Conservation (phyloP, 495 filamentous ascomycete genomes). For the Neurospora sp. region DNA sequence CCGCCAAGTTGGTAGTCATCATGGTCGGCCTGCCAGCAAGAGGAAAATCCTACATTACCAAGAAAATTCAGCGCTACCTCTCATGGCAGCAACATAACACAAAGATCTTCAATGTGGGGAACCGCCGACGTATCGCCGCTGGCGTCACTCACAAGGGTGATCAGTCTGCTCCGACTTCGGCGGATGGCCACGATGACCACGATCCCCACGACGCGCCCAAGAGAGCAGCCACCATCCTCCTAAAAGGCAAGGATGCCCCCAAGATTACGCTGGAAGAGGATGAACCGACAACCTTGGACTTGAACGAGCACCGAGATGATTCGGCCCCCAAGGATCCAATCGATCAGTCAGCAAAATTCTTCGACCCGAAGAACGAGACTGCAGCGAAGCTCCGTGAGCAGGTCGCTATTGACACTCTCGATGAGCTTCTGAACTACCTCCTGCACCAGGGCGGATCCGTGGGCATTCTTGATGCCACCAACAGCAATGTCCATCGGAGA, state of each 20-base stretch:
- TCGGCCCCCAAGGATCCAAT: conserved; percentile 38
- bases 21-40: conserved; percentile 95
- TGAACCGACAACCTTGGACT: conserved; percentile 25
- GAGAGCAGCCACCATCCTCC: conserved; percentile 38
- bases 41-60: conserved; percentile 97
- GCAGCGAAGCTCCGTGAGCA: conserved; percentile 81
- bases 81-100: conserved; percentile 97
- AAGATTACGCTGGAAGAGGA: conserved; percentile 21
- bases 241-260: conserved; percentile 31
- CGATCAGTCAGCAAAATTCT: conserved; percentile 88
- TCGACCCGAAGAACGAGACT: conserved; percentile 78
- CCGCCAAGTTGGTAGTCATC: conserved; percentile 90
- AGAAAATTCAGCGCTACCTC: conserved; percentile 89
- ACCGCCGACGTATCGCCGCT: conserved; percentile 72
- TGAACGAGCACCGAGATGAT: conserved; percentile 11
- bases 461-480: conserved; percentile 97
- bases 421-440: conserved; percentile 84
- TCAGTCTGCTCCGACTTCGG: conserved; percentile 14
- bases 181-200: conserved; percentile 19
- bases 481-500: conserved; percentile 80
- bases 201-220: conserved; percentile 25
- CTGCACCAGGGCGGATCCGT: conserved; percentile 73
- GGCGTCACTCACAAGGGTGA: conserved; percentile 30
- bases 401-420: conserved; percentile 81
- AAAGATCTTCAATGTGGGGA: conserved; percentile 93